These are phyloP conservation scores for Cubamyces sp. DNA, from an alignment of 768 basidiomycete genomes.

Conservation along the genomic window DNA sequence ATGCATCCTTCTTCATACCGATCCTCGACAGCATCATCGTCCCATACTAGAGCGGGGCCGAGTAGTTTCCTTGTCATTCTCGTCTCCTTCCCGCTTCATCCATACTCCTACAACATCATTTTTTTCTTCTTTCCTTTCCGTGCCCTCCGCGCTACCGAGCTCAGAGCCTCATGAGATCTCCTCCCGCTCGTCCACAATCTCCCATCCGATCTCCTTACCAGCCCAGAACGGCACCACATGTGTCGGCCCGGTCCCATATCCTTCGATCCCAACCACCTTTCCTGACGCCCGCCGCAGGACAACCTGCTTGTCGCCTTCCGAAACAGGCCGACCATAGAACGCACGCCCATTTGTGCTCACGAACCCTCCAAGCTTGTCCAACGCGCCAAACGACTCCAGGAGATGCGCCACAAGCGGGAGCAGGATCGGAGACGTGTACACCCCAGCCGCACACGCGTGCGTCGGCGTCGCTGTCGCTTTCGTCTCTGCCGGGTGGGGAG, in stretches of 20 bases:
- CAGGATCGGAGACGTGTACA: constrained; percentile 93
- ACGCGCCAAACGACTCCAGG: constrained; percentile 83
- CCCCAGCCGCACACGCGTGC: constrained; percentile 88
- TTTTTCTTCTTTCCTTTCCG: background rate
- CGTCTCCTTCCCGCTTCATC: background rate
- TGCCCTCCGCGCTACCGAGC: background rate
- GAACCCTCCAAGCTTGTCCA: constrained; percentile 82
- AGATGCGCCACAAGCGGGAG: constrained; percentile 89
- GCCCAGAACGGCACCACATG: constrained; percentile 85
- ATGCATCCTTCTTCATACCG: background rate
- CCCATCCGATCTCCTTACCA: constrained; percentile 81
- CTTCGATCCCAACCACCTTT: constrained; percentile 47
- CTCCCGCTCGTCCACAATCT: constrained; percentile 31
- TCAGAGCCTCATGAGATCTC: constrained; percentile 1
- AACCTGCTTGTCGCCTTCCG: constrained; percentile 42
- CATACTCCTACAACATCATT: background rate
- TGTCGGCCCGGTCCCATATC: constrained; percentile 42
- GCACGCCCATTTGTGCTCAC: constrained; percentile 75
- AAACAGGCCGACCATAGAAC: constrained; percentile 63
- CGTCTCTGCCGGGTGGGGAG: constrained; percentile 78
- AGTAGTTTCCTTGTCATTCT: constrained; percentile 7
- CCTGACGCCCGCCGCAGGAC: constrained; percentile 46
- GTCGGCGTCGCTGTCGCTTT: constrained; percentile 73
- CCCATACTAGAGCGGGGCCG: constrained; percentile 9
- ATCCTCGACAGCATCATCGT: background rate